Conservation (phyloP, 192 early-diverging fungal species). For the Linderina pennispora region DNA sequence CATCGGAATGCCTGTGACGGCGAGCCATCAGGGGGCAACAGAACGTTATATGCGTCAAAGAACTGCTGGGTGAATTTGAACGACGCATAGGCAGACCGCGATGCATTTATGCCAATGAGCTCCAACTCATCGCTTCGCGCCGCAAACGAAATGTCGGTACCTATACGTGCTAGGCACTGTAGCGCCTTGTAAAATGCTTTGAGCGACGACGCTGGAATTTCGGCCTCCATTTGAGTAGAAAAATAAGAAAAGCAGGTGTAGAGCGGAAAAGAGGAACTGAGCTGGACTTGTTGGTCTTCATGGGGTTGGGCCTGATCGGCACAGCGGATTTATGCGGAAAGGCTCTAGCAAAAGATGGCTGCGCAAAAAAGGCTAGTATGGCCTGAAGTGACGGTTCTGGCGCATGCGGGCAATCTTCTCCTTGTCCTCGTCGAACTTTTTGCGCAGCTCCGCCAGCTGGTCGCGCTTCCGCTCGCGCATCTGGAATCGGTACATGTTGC, state of each 20-base stretch:
- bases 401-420: constrained; percentile 72
- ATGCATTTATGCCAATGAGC: constrained; percentile 60
- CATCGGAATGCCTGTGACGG: constrained; percentile 23
- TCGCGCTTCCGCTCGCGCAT: constrained; percentile 84
- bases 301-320: too few species aligned
- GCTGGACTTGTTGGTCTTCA: too few species aligned
- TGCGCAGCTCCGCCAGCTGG: constrained; percentile 81
- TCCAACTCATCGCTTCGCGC: constrained; percentile 47
- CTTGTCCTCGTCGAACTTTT: constrained; percentile 93
- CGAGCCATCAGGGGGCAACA: constrained; percentile 3
- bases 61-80: constrained; percentile 54
- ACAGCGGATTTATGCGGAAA: too few species aligned
- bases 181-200: constrained; percentile 51
- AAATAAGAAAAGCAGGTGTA: neutral
- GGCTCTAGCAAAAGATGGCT: too few species aligned
- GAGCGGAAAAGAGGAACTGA: too few species aligned
- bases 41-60: constrained; percentile 58
- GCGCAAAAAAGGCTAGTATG: constrained; percentile 55
- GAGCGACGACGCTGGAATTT: constrained; percentile 38
- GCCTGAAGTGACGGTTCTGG: constrained; percentile 74
- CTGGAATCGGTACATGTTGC: constrained; percentile 96
- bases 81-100: constrained; percentile 57
- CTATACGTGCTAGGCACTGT: constrained; percentile 54
- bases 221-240: constrained; percentile 32
- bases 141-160: constrained; percentile 58